Conservation (phyloP, 176 grass and related monocot genomes). For the Pontederia paniculata region DNA sequence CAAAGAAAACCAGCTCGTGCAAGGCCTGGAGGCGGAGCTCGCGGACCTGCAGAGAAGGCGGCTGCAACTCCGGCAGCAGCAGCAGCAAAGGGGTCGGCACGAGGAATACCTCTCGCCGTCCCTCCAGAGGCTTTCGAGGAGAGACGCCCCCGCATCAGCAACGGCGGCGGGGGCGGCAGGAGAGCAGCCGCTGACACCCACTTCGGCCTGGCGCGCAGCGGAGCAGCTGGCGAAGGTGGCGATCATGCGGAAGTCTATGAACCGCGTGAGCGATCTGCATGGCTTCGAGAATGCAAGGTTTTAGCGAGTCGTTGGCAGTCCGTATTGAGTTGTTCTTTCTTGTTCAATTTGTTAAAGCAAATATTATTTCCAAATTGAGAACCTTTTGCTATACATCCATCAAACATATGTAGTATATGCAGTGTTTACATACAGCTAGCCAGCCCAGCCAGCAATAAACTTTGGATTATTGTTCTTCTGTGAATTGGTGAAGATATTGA, state of each 20-base stretch:
- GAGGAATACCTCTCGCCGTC: slow-evolving; percentile 10
- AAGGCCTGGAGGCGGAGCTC: slow-evolving; percentile 48
- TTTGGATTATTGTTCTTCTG: no score
- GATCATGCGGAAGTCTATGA: slow-evolving; percentile 84
- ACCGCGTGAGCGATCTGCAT: slow-evolving; percentile 78
- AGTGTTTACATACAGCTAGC: no score
- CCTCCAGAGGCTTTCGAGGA: neutral
- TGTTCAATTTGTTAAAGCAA: no score
- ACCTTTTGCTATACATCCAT: no score
- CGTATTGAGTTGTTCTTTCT: no score
- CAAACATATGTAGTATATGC: no score
- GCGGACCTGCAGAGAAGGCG: slow-evolving; percentile 48
- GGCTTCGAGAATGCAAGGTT: slow-evolving; percentile 97
- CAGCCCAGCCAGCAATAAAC: no score
- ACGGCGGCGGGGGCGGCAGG: slow-evolving; percentile 5
- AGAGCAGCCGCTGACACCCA: slow-evolving; percentile 52
- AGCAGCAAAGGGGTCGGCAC: neutral
- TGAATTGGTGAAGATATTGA: no score
- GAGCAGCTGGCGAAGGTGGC: slow-evolving; percentile 98
- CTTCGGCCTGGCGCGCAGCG: slow-evolving; percentile 88
- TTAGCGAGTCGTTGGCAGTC: slow-evolving; percentile 3
- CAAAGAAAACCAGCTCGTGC: slow-evolving; percentile 42
- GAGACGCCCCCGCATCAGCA: slow-evolving; percentile 15
- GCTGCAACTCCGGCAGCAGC: slow-evolving; percentile 16
- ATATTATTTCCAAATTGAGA: no score